Percentiles rank a stretch among this genome's conserved stretches.
These are phyloP conservation scores for Aureobasidium sp. DNA, from an alignment of 2,329 filamentous ascomycete genomes.

Conservation along the genomic window DNA sequence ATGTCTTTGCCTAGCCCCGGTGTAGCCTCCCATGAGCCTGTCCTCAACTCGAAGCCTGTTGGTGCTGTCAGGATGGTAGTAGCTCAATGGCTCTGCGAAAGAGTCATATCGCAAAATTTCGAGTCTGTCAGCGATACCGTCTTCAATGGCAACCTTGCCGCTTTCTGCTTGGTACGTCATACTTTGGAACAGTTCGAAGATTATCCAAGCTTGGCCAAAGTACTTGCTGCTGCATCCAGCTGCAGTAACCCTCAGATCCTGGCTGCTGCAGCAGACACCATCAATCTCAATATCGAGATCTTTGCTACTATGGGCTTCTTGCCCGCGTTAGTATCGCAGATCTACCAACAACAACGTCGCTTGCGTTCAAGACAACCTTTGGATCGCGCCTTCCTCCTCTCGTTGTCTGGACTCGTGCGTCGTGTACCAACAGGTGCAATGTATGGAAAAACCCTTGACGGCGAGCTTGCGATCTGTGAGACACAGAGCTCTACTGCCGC, in stretches of 20 bases:
- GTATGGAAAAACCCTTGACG: constrained; percentile 31
- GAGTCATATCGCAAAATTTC: constrained; percentile 18
- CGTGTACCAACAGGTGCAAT: constrained; percentile 41
- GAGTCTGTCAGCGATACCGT: not conserved
- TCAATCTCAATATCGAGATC: constrained; percentile 45
- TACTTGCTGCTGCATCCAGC: constrained; percentile 53
- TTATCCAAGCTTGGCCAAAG: constrained; percentile 65
- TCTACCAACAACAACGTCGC: constrained; percentile 51
- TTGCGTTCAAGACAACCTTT: constrained; percentile 41
- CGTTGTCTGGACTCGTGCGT: constrained; percentile 55
- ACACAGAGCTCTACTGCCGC: constrained; percentile 60
- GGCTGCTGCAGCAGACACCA: constrained; percentile 50
- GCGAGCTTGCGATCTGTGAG: constrained; percentile 42
- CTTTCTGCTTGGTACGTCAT: constrained; percentile 58
- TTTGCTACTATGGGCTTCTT: constrained; percentile 54
- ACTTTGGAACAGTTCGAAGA: constrained; percentile 70
- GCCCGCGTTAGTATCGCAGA: constrained; percentile 49
- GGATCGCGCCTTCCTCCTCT: constrained; percentile 38
- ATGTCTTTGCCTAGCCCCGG: constrained; percentile 8
- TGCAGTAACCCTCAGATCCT: constrained; percentile 44
- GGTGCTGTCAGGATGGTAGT: constrained; percentile 27
- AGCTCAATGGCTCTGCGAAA: constrained; percentile 26
- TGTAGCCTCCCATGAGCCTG: not conserved
- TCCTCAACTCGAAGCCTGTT: constrained; percentile 16
- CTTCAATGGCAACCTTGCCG: constrained; percentile 13